A percentile compares a stretch with the other conserved stretches of the same genome.
Evolutionary conservation across 1,284 basidiomycete species (phyloP).

Genomic region (Leccinum griseonigrum): DNA sequence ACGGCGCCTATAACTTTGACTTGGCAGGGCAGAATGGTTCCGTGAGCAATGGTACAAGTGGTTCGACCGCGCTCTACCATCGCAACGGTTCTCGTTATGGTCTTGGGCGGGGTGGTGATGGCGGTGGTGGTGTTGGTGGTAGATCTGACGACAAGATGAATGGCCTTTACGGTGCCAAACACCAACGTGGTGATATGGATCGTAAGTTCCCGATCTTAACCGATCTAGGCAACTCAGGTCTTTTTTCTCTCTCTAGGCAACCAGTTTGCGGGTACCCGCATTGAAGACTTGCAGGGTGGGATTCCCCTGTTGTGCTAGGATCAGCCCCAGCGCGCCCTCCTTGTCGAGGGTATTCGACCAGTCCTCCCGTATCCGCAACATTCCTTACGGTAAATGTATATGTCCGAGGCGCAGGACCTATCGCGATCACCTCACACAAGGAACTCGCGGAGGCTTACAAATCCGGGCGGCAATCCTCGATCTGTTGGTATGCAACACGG

Average conservation of each 20-base stretch:
- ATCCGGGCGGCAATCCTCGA: too few species aligned
- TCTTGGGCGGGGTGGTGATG: slow-evolving; percentile 45
- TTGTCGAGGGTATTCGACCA: slow-evolving; percentile 96
- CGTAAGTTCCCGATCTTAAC: slow-evolving; percentile 60
- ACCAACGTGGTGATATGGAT: slow-evolving; percentile 91
- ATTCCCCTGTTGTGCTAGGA: slow-evolving; percentile 96
- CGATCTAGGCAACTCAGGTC: slow-evolving; percentile 5
- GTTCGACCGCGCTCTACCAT: slow-evolving; percentile 79
- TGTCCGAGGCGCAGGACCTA: too few species aligned
- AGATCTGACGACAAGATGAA: slow-evolving; percentile 75
- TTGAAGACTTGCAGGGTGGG: slow-evolving; percentile 95
- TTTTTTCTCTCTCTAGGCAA: slow-evolving; percentile 58
- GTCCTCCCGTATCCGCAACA: slow-evolving; percentile 94
- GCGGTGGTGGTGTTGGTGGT: background rate
- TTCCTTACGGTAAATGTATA: slow-evolving; percentile 96
- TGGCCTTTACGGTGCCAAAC: slow-evolving; percentile 86
- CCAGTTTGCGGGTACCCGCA: slow-evolving; percentile 89
- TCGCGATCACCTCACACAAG: too few species aligned
- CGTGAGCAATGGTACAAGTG: slow-evolving; percentile 51
- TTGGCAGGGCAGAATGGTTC: slow-evolving; percentile 35
- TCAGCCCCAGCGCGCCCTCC: slow-evolving; percentile 88
- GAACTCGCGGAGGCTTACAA: too few species aligned
- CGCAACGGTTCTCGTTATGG: slow-evolving; percentile 78
- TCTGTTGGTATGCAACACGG: too few species aligned
- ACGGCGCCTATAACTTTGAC: slow-evolving; percentile 68